Conservation (phyloP, 768 basidiomycete species). For the Hydnomerulius pinastri region DNA sequence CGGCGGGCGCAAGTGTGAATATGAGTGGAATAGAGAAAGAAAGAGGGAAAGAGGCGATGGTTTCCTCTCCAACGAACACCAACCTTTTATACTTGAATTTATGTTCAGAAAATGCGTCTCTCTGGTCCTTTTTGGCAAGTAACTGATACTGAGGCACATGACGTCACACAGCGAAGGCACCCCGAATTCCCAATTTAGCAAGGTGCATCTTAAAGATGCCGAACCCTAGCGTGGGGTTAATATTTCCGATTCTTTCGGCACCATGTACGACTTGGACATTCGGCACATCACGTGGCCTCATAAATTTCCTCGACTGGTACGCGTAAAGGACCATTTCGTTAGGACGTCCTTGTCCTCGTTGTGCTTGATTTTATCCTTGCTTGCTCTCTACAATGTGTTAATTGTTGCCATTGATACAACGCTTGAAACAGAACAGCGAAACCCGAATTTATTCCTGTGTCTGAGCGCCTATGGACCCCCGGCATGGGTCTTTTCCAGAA, state of each 20-base stretch:
- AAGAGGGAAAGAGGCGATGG: constrained; percentile 5
- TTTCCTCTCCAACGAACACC: constrained; percentile 1
- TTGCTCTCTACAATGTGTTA: background rate
- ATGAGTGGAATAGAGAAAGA: background rate
- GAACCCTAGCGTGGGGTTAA: background rate
- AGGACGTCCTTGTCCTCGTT: background rate
- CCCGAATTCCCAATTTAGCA: constrained; percentile 12
- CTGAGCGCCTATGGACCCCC: constrained; percentile 13
- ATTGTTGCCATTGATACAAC: background rate
- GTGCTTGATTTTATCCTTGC: background rate
- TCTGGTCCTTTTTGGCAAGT: constrained; percentile 20
- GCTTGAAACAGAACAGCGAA: background rate
- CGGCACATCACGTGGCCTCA: constrained; percentile 13
- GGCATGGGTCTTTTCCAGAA: constrained; percentile 14
- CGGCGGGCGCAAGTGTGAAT: background rate
- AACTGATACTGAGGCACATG: constrained; percentile 18
- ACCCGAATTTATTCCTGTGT: background rate
- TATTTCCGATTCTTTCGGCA: no score
- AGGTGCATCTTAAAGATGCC: background rate
- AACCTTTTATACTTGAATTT: constrained; percentile 24
- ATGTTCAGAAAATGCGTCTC: constrained; percentile 1
- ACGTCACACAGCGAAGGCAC: constrained; percentile 19
- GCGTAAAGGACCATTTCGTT: background rate
- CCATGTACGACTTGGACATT: no score
- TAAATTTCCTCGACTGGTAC: background rate